A percentile compares a stretch with the other conserved stretches of the same genome.
Evolutionary conservation across 2,329 filamentous ascomycete genomes (phyloP).

Genomic region (Aspergillus ustus): DNA sequence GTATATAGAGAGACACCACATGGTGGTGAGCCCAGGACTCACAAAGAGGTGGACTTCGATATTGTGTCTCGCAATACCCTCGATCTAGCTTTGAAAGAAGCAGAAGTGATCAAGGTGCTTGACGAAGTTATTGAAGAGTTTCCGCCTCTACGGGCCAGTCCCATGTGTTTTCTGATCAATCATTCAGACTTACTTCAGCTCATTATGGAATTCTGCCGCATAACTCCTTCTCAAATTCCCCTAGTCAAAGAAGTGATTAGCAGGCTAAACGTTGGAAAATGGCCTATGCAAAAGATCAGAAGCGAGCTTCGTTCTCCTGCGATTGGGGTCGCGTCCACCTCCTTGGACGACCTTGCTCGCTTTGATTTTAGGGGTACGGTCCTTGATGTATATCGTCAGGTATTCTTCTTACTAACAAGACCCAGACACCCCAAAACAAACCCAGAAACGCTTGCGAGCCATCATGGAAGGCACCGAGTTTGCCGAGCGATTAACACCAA

Average conservation of each 20-base stretch:
- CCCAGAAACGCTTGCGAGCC: slow-evolving; percentile 65
- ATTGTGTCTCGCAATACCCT: slow-evolving; percentile 82
- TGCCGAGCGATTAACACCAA: slow-evolving; percentile 55
- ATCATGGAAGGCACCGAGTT: slow-evolving; percentile 61
- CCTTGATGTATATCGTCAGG: slow-evolving; percentile 58
- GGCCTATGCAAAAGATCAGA: slow-evolving; percentile 81
- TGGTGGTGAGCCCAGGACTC: slow-evolving; percentile 79
- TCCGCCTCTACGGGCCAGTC: slow-evolving; percentile 70
- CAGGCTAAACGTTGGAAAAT: slow-evolving; percentile 80
- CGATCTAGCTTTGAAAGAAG: slow-evolving; percentile 87
- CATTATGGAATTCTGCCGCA: slow-evolving; percentile 88
- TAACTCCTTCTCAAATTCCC: slow-evolving; percentile 70
- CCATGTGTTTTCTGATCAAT: slow-evolving; percentile 88
- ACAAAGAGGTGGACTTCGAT: slow-evolving; percentile 94
- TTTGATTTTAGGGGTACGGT: slow-evolving; percentile 83
- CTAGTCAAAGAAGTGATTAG: slow-evolving; percentile 82
- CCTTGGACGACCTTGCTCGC: slow-evolving; percentile 82
- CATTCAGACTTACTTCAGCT: slow-evolving; percentile 84
- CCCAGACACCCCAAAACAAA: slow-evolving; percentile 72
- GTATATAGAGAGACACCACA: slow-evolving; percentile 81
- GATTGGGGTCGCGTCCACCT: slow-evolving; percentile 84
- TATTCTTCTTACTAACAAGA: slow-evolving; percentile 42
- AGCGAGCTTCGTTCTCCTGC: slow-evolving; percentile 79
- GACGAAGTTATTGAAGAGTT: slow-evolving; percentile 87
- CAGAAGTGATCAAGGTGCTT: slow-evolving; percentile 89